Conservation (phyloP, 225 moss, liverwort and hornwort species). For the Thuidium tamariscinum region DNA sequence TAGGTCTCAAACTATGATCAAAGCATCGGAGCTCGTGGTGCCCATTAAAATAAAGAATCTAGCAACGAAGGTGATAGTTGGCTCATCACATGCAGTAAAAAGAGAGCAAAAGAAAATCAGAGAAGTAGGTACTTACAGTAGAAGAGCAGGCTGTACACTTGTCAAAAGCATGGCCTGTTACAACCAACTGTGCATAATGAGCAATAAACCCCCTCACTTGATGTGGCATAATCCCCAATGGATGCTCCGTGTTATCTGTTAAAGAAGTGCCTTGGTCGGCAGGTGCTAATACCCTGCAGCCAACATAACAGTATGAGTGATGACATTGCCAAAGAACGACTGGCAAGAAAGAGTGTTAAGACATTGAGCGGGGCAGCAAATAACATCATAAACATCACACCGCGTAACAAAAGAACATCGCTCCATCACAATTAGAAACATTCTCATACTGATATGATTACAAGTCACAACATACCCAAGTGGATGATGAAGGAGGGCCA, state of each 20-base stretch:
- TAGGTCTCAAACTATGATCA: not conserved
- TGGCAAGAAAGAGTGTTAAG: not conserved
- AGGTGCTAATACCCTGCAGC: constrained; percentile 68
- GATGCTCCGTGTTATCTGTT: constrained; percentile 62
- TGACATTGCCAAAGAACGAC: not conserved
- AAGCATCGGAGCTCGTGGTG: not conserved
- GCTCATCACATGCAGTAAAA: not conserved
- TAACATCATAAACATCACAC: not conserved
- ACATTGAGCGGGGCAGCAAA: not conserved
- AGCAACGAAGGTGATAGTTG: not conserved
- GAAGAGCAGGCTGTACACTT: constrained; percentile 96
- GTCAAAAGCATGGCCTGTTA: constrained; percentile 86
- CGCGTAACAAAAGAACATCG: not conserved
- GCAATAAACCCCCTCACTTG: constrained; percentile 94
- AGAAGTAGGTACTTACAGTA: constrained; percentile 34
- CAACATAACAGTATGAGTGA: not conserved
- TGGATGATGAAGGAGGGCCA: constrained; percentile 92
- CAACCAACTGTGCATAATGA: constrained; percentile 78
- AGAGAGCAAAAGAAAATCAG: not conserved
- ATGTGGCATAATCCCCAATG: constrained; percentile 90
- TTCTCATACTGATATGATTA: not conserved
- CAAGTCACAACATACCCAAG: constrained; percentile 34
- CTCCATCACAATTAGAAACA: not conserved
- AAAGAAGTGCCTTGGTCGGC: constrained; percentile 54
- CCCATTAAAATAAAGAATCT: not conserved